phyloP scores from a whole-genome alignment of 768 basidiomycete species.

The Lepiota brunneoincarnata region DNA sequence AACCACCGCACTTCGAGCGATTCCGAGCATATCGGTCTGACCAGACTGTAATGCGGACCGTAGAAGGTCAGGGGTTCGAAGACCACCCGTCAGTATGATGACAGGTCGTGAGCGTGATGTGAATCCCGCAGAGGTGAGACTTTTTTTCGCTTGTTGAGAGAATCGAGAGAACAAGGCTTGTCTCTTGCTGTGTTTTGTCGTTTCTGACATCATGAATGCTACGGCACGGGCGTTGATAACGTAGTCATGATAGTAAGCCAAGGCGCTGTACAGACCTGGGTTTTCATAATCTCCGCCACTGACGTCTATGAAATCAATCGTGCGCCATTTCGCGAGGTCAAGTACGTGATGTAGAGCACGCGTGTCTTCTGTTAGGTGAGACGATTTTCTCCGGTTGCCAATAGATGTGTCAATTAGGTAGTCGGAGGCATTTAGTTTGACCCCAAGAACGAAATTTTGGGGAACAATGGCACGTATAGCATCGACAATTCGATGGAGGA shows the following conservation, averaged over 20 bases:
- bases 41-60: slow-evolving; percentile 45
- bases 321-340: slow-evolving; percentile 59
- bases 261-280: slow-evolving; percentile 44
- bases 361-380: slow-evolving; percentile 28
- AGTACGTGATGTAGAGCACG: slow-evolving; percentile 59
- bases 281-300: slow-evolving; percentile 86
- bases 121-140: slow-evolving; percentile 28
- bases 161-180: slow-evolving; percentile 77
- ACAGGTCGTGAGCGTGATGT: slow-evolving; percentile 42
- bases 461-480: slow-evolving; percentile 56
- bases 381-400: slow-evolving; percentile 2
- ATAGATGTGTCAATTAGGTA: slow-evolving; percentile 40
- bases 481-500: slow-evolving; percentile 54
- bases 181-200: slow-evolving; percentile 34
- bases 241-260: not conserved
- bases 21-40: slow-evolving; percentile 74
- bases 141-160: slow-evolving; percentile 50
- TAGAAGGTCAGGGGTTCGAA: slow-evolving; percentile 58
- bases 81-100: slow-evolving; percentile 79
- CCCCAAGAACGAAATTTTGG: slow-evolving; percentile 61
- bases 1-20: slow-evolving; percentile 66
- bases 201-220: slow-evolving; percentile 42
- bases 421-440: slow-evolving; percentile 83
- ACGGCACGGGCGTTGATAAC: not conserved
- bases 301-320: slow-evolving; percentile 83